Evolutionary conservation across 768 basidiomycete species (phyloP).

Genomic region (Suillus subluteus): DNA sequence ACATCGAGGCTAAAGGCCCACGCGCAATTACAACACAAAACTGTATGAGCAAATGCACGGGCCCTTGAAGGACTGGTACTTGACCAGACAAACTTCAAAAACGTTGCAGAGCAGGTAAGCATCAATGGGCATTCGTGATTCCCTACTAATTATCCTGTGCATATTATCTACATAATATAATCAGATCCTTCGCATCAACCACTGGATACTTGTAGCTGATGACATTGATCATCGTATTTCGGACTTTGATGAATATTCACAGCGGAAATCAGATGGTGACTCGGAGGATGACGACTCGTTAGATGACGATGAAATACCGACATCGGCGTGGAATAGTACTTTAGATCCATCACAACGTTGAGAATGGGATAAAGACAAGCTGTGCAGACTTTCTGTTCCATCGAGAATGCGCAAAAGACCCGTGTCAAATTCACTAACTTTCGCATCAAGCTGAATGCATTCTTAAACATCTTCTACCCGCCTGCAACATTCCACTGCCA

Average conservation of each 20-base stretch:
- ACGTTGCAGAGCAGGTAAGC: conserved; percentile 17
- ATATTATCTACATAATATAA: no score
- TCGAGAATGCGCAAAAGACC: conserved; percentile 2
- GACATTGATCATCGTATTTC: no score
- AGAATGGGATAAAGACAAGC: conserved; percentile 3
- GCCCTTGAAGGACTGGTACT: conserved; percentile 29
- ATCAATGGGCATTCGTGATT: no score
- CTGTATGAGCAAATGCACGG: conserved; percentile 35
- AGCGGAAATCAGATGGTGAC: no score
- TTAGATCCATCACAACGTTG: conserved; percentile 1
- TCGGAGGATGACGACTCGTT: no score
- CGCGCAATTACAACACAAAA: conserved; percentile 36
- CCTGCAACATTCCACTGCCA: background rate
- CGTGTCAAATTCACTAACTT: conserved; percentile 7
- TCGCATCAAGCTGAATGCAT: conserved; percentile 5
- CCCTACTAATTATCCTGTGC: no score
- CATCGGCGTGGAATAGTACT: background rate
- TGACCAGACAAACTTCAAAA: conserved; percentile 26
- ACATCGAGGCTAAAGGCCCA: conserved; percentile 27
- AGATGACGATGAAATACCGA: no score
- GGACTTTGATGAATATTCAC: no score
- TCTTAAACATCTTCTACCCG: conserved; percentile 3
- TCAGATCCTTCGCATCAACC: background rate
- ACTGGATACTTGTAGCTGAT: no score
- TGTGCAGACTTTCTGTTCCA: background rate